Evolutionary conservation across 176 grass and related monocot species (phyloP), one percentile per base, ranked within the genome.

Genomic region (Ampelocalamus luodianensis): DNA sequence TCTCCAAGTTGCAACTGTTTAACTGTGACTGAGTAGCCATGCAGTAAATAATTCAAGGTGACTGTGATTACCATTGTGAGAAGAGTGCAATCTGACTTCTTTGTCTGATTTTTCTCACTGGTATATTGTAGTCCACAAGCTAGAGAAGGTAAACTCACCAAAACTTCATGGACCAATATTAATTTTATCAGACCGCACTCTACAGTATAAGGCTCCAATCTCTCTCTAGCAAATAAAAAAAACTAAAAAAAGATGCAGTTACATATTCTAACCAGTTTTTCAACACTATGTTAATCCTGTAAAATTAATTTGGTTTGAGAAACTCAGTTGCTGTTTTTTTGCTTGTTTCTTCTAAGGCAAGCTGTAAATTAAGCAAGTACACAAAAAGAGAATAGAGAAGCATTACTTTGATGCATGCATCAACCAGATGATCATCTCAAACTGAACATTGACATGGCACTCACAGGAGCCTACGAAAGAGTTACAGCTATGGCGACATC

Each of bases 31-130:
- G 37, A 56, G 68, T 70, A 54, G 78, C 11, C 70, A 83, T 51
- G 58, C 71, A 64, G 56, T 83, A 58, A 32, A 50, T 54, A 68
- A 68, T 71, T 78, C 24, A 34, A 32, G 36, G 45, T 63, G 54
- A 10, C 79, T 76, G 70, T 8, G 53, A 65, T 68, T 60, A 50
- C 70, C 39, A 34, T 29, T 56, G 11, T 69, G 86, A 60, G 44
- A n/a, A 61, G 20, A 4, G 63, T 42, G 54, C 37, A 64, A 61
- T 61, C 54, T 77, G 63, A 46, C 53, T 16, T 66, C 22, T 76
- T 83, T 83, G 63, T 26, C 79, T 32, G 23, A 61, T 69, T 65
- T 77, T 77, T 65, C 79, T 82, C 78, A 65, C 44, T 80, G 45
- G 8, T 40, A 22, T 39, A 16, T 20, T 44, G 18, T 8, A 14